Percentiles rank a stretch among this genome's conserved stretches.
These are phyloP conservation scores for Plasmodium gaboni DNA, from an alignment of 169 alveolate species.

Conservation along the genomic window DNA sequence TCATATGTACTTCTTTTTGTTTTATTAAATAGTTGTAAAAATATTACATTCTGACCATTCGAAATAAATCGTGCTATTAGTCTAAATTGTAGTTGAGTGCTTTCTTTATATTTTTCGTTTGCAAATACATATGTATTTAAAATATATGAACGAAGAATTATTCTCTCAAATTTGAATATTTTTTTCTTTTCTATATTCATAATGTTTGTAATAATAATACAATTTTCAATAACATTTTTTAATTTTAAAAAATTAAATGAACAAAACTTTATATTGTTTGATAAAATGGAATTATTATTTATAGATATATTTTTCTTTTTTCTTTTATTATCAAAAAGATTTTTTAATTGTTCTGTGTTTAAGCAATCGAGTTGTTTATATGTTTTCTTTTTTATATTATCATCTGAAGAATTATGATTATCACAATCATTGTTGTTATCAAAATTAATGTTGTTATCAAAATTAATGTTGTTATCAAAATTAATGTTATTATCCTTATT, in stretches of 20 bases:
- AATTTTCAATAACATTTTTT: slow-evolving; percentile 25
- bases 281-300: neutral
- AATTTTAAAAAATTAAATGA: slow-evolving; percentile 23
- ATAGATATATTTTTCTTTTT: neutral
- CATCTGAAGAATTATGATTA: too few relatives aligned
- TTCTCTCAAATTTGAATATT: slow-evolving; percentile 48
- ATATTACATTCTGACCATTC: slow-evolving; percentile 61
- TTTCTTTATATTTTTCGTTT: slow-evolving; percentile 55
- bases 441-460: too few relatives aligned
- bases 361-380: neutral
- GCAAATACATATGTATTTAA: slow-evolving; percentile 70
- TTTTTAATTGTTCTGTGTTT: slow-evolving; percentile 10
- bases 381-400: too few relatives aligned
- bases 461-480: neutral
- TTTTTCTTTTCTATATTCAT: slow-evolving; percentile 46
- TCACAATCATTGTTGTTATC: too few relatives aligned
- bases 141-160: slow-evolving; percentile 38
- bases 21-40: slow-evolving; percentile 49
- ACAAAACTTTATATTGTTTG: slow-evolving; percentile 25
- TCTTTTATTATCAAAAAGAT: slow-evolving; percentile 1
- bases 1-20: slow-evolving; percentile 6
- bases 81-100: slow-evolving; percentile 40
- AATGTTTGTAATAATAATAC: slow-evolving; percentile 53
- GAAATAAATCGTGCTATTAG: slow-evolving; percentile 50
- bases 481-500: neutral